These are phyloP conservation scores for Calonectria hawksworthii DNA, from an alignment of 2,329 filamentous ascomycete species.

Conservation along the genomic window DNA sequence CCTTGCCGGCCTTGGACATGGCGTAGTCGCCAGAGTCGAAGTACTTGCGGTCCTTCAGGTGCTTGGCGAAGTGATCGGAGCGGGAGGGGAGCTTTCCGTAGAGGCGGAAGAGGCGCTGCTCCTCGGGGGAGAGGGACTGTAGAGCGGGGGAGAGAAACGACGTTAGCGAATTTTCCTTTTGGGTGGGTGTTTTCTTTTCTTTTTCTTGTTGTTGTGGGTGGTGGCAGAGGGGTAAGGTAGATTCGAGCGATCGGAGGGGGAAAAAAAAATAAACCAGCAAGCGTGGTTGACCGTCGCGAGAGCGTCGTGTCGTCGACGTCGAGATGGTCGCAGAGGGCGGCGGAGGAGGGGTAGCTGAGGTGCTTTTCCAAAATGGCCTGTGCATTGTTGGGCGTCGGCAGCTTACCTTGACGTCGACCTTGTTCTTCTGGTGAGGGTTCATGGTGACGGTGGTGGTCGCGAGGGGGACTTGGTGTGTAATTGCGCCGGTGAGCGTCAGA, in stretches of 20 bases:
- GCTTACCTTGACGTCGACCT: slow-evolving; percentile 93
- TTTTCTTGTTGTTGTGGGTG: background rate
- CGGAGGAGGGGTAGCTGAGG: slow-evolving; percentile 31
- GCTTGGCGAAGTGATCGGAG: slow-evolving; percentile 97
- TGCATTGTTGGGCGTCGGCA: slow-evolving; percentile 43
- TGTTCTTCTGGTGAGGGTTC: slow-evolving; percentile 99
- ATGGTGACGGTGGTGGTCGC: slow-evolving; percentile 63
- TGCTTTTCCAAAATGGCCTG: slow-evolving; percentile 32
- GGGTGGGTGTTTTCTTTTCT: background rate
- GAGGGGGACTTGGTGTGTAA: background rate
- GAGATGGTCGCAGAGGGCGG: slow-evolving; percentile 17
- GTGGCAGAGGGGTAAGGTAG: background rate
- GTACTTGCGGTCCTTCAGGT: slow-evolving; percentile 99
- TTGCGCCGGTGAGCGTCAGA: slow-evolving; percentile 8
- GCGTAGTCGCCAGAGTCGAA: slow-evolving; percentile 98
- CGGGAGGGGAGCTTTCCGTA: slow-evolving; percentile 98
- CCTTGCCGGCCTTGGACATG: slow-evolving; percentile 97
- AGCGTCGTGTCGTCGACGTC: slow-evolving; percentile 13
- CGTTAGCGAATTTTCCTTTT: slow-evolving; percentile 35
- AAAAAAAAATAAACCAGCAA: background rate
- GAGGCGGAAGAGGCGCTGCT: slow-evolving; percentile 95
- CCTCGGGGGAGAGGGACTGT: slow-evolving; percentile 91
- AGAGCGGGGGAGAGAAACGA: slow-evolving; percentile 13
- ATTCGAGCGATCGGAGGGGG: slow-evolving; percentile 4
- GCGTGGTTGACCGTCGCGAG: background rate